Base-by-base conservation (phyloP, 2,329 filamentous ascomycete species). In the Aspergillus sp. region DNA sequence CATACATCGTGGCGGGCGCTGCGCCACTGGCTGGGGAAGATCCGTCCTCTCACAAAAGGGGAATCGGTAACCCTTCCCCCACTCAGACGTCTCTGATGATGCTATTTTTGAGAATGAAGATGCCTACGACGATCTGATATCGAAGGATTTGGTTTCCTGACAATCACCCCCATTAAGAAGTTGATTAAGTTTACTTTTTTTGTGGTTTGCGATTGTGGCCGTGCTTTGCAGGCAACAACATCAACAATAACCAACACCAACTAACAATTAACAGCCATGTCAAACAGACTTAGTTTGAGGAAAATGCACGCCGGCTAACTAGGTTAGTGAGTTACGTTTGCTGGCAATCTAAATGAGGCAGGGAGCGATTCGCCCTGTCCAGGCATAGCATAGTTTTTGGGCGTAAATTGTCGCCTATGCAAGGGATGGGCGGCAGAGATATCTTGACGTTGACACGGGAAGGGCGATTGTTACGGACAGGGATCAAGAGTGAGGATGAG, bases 11-110 rank as follows among this genome's bases (percentile, higher is more conserved):
- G 21, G 52, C 53, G 53, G 32, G 27, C n/a, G 50, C 60, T 60
- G 60, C 57, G 60, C 57, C 60, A 62, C 57, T 15, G 30, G 36
- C 32, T 36, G 49, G 48, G n/a, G 25, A 17, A 49, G 44, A 50
- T 30, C 47, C 25, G 47, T n/a, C 47, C 47, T 36, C 32, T 36
- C 47, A 30, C 30, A 10, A 17, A 15, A 50, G 25, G 47, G 25
- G 32, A 7, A 13, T 36, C 32, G 2, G 27, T 10, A 30, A 10
- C 10, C 27, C 27, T 30, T 30, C 27, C 15, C 44, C 47, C 25
- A 27, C 25, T 10, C 17, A 19, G 8, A 5, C 25, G n/a, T 17
- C 23, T 17, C 23, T 50, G 47, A 30, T n/a, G 47, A 50, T 50
- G 25, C 25, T 50, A 50, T 50, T 50, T 50, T 50, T 32, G 25